Percentiles rank a stretch among this genome's conserved stretches.
Evolutionary conservation across 2,329 filamentous ascomycete species (phyloP).

Genomic region (Ophiostoma perfectum): DNA sequence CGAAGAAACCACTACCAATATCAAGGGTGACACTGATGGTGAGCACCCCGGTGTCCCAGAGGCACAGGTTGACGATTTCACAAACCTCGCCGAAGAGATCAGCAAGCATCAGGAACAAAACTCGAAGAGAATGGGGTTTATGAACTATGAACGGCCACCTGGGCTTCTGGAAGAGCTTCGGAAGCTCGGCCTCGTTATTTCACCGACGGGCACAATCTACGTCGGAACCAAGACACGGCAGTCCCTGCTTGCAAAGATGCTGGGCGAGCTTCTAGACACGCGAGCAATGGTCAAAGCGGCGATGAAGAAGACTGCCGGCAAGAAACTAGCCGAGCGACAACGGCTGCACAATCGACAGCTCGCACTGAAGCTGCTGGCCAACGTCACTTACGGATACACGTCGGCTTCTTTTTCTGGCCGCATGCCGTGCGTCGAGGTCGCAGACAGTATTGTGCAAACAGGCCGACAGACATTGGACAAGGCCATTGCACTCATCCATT

Average conservation of each 20-base stretch:
- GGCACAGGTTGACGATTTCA: neutral
- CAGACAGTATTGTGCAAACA: slow-evolving; percentile 96
- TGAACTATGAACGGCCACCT: slow-evolving; percentile 72
- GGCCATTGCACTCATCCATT: slow-evolving; percentile 88
- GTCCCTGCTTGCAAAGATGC: slow-evolving; percentile 90
- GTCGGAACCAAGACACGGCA: slow-evolving; percentile 78
- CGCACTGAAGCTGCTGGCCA: slow-evolving; percentile 92
- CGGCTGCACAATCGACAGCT: slow-evolving; percentile 86
- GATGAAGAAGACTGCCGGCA: slow-evolving; percentile 71
- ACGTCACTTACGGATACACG: slow-evolving; percentile 97
- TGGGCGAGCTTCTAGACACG: slow-evolving; percentile 91
- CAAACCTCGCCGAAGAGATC: neutral
- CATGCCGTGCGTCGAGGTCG: slow-evolving; percentile 97
- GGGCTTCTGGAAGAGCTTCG: slow-evolving; percentile 70
- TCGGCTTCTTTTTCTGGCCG: slow-evolving; percentile 94
- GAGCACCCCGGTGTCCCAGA: no score
- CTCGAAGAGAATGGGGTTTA: slow-evolving; percentile 87
- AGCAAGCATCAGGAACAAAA: slow-evolving; percentile 11
- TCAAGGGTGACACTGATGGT: no score
- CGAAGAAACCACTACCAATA: neutral
- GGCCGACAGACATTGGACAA: slow-evolving; percentile 91
- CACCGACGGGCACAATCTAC: slow-evolving; percentile 97
- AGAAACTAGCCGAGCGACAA: slow-evolving; percentile 73
- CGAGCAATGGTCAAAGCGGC: slow-evolving; percentile 96
- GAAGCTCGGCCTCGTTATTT: slow-evolving; percentile 78